Evolutionary conservation across 164 flowering plant species (phyloP).

Genomic region (Dillenia turbinata): DNA sequence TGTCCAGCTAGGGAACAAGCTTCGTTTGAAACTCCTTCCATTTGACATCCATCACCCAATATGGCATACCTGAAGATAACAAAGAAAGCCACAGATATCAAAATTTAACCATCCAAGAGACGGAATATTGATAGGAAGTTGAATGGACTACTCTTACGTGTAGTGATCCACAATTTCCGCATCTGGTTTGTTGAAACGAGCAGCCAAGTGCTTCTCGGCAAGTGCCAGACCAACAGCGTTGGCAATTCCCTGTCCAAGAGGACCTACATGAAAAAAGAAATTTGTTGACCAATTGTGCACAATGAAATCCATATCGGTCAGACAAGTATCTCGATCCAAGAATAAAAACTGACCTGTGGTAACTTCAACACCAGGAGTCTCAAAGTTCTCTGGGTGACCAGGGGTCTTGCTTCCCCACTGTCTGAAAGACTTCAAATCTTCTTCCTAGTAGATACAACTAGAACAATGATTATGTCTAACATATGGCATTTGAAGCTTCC

Average conservation of each 20-base stretch:
- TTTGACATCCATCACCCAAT: conserved; percentile 97
- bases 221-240: conserved; percentile 98
- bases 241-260: conserved; percentile 97
- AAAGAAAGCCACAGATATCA: conserved; percentile 1
- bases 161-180: conserved; percentile 89
- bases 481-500: too few species aligned
- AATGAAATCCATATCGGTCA: neutral
- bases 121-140: neutral
- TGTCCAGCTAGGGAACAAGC: conserved; percentile 94
- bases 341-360: conserved; percentile 69
- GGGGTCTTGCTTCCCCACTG: conserved; percentile 99
- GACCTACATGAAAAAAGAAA: conserved; percentile 45
- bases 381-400: conserved; percentile 98
- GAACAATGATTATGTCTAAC: too few species aligned
- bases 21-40: conserved; percentile 96
- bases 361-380: conserved; percentile 98
- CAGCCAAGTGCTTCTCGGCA: conserved; percentile 98
- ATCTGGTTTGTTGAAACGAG: conserved; percentile 88
- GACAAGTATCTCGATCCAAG: neutral
- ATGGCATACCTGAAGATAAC: conserved; percentile 51
- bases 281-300: neutral
- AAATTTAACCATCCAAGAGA: neutral
- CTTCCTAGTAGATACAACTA: conserved; percentile 46
- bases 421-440: conserved; percentile 87
- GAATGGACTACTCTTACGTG: conserved; percentile 49